phyloP scores from a whole-genome alignment of 305 asterid genomes.

The Solanum aculeatissimum region DNA sequence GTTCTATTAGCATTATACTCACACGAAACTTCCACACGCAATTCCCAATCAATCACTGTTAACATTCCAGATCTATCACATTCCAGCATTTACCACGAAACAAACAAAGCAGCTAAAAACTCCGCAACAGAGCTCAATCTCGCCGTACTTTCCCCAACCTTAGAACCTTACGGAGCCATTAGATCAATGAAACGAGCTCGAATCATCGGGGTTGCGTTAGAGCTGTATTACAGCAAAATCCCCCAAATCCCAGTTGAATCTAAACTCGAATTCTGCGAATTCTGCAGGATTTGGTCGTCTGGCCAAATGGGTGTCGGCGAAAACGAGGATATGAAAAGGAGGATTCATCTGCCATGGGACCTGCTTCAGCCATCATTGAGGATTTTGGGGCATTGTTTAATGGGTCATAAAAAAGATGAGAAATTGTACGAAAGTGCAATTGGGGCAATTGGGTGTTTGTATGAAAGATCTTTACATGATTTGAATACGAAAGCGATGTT shows the following conservation, averaged over 20 bases:
- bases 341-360: constrained; percentile 66
- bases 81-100: constrained; percentile 70
- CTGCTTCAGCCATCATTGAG: constrained; percentile 54
- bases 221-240: constrained; percentile 41
- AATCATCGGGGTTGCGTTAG: constrained; percentile 70
- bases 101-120: constrained; percentile 27
- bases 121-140: constrained; percentile 50
- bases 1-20: constrained; percentile 72
- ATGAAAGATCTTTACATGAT: constrained; percentile 56
- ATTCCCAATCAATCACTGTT: constrained; percentile 50
- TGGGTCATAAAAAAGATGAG: constrained; percentile 22
- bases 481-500: constrained; percentile 56
- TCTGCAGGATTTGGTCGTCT: constrained; percentile 48
- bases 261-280: constrained; percentile 64
- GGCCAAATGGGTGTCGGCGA: constrained; percentile 10
- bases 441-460: constrained; percentile 39
- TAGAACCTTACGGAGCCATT: constrained; percentile 66
- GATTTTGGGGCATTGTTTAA: constrained; percentile 67
- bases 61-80: constrained; percentile 64
- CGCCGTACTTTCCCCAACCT: constrained; percentile 46
- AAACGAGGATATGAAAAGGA: constrained; percentile 14
- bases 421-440: constrained; percentile 40
- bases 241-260: constrained; percentile 48
- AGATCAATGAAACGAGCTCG: constrained; percentile 58
- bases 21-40: constrained; percentile 50